Percentiles rank a stretch among this genome's conserved stretches.
These are phyloP conservation scores for Galeopsis tetrahit DNA, from an alignment of 257 asterid genomes.

Conservation along the genomic window DNA sequence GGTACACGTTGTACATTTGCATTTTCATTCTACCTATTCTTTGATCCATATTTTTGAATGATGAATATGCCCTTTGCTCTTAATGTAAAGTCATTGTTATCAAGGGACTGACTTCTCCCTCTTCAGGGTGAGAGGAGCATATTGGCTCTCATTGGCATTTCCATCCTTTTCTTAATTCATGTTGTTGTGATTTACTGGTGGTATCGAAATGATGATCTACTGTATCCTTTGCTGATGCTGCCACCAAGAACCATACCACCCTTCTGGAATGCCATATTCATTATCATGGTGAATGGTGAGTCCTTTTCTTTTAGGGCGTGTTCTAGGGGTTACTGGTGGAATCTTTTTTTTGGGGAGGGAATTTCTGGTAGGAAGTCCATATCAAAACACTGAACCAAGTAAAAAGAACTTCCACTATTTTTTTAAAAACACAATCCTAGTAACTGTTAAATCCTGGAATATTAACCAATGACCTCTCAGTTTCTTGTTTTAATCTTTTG, in stretches of 20 bases:
- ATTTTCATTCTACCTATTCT: constrained; percentile 18
- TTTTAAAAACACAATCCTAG: neutral
- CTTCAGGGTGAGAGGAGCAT: constrained; percentile 79
- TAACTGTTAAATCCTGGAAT: constrained; percentile 23
- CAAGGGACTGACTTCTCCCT: constrained; percentile 35
- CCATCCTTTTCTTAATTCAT: constrained; percentile 58
- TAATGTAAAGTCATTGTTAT: constrained; percentile 20
- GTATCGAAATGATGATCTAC: constrained; percentile 70
- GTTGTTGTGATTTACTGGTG: constrained; percentile 81
- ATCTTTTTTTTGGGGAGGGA: neutral
- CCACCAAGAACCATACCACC: constrained; percentile 89
- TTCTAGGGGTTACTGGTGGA: neutral
- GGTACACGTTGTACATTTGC: constrained; percentile 43
- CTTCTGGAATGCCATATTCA: constrained; percentile 88
- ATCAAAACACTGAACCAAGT: neutral
- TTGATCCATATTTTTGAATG: constrained; percentile 22
- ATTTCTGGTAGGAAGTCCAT: neutral
- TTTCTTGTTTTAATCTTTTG: constrained; percentile 23
- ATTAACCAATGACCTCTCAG: constrained; percentile 17
- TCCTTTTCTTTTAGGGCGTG: constrained; percentile 23
- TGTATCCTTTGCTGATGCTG: constrained; percentile 76
- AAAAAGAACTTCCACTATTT: neutral
- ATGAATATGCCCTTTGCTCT: constrained; percentile 17
- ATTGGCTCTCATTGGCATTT: constrained; percentile 52
- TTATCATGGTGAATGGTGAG: constrained; percentile 90